Evolutionary conservation across 306 rosid species (phyloP).

Genomic region (Acacia acuminata): DNA sequence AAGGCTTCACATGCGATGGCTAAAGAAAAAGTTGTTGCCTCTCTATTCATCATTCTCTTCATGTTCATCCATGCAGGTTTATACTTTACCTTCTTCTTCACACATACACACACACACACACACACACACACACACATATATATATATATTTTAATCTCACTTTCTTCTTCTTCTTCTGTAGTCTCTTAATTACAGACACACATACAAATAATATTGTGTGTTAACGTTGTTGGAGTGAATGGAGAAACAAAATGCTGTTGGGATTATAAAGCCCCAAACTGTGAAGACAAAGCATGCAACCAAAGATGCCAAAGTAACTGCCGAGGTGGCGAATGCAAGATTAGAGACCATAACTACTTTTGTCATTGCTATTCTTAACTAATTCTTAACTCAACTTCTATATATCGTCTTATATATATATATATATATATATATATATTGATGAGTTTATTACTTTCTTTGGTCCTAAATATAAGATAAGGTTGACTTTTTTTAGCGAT

Average conservation of each 20-base stretch:
- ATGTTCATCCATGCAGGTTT: neutral
- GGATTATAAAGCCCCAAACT: neutral
- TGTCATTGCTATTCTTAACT: neutral
- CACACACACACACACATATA: too few species aligned
- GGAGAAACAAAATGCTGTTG: neutral
- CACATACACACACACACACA: too few species aligned
- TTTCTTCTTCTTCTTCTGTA: too few species aligned
- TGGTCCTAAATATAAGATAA: too few species aligned
- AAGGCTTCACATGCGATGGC: neutral
- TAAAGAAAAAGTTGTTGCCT: neutral
- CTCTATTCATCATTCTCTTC: neutral
- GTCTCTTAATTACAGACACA: too few species aligned
- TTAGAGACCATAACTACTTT: neutral
- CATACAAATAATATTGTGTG: neutral
- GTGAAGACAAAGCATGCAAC: neutral
- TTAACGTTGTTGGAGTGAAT: neutral
- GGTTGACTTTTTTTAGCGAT: too few species aligned
- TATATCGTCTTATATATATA: too few species aligned
- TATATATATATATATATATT: too few species aligned
- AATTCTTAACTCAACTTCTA: too few species aligned
- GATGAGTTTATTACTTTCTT: too few species aligned
- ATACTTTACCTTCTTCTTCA: neutral
- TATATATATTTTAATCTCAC: neutral
- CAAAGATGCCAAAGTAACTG: neutral
- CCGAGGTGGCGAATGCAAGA: conserved; percentile 1